These are phyloP conservation scores for Colletotrichum coccodes DNA, from an alignment of 2,329 filamentous ascomycete species.

Conservation along the genomic window DNA sequence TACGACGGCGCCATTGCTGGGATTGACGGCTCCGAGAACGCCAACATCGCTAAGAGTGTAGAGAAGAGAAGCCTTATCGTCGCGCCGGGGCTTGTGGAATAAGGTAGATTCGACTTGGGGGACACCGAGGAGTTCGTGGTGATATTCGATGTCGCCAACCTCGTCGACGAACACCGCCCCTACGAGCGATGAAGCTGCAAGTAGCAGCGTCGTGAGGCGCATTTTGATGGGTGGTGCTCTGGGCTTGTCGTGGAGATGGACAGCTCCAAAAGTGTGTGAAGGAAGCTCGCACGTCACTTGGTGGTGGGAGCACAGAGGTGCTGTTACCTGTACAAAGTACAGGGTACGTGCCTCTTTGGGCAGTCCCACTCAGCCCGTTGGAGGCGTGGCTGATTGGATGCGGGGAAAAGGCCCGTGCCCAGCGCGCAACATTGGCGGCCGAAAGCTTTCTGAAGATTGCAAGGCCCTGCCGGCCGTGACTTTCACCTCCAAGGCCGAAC, in stretches of 20 bases:
- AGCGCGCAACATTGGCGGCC: conserved; percentile 10
- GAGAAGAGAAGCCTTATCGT: conserved; percentile 87
- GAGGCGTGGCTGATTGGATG: conserved; percentile 15
- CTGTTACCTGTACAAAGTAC: neutral
- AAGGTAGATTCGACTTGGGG: conserved; percentile 88
- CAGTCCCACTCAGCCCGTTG: neutral
- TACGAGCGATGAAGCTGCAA: conserved; percentile 54
- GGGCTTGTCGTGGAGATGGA: conserved; percentile 20
- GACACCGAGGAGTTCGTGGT: conserved; percentile 87
- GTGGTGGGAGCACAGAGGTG: neutral
- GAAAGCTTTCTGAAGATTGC: conserved; percentile 21
- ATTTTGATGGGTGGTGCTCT: conserved; percentile 27
- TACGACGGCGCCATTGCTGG: conserved; percentile 82
- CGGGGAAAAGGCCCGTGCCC: conserved; percentile 16
- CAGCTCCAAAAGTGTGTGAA: conserved; percentile 18
- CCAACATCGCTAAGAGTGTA: conserved; percentile 90
- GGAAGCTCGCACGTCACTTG: conserved; percentile 15
- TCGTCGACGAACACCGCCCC: conserved; percentile 88
- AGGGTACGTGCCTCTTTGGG: neutral
- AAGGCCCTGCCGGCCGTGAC: neutral
- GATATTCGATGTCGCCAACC: conserved; percentile 91
- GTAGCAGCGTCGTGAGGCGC: conserved; percentile 40
- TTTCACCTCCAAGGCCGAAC: conserved; percentile 4
- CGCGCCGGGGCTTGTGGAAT: conserved; percentile 87
- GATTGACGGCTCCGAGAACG: conserved; percentile 88